A percentile compares a stretch with the other conserved stretches of the same genome.
phyloP scores from a whole-genome alignment of 2,329 filamentous ascomycete species.

The Zasmidium citrigriseum region DNA sequence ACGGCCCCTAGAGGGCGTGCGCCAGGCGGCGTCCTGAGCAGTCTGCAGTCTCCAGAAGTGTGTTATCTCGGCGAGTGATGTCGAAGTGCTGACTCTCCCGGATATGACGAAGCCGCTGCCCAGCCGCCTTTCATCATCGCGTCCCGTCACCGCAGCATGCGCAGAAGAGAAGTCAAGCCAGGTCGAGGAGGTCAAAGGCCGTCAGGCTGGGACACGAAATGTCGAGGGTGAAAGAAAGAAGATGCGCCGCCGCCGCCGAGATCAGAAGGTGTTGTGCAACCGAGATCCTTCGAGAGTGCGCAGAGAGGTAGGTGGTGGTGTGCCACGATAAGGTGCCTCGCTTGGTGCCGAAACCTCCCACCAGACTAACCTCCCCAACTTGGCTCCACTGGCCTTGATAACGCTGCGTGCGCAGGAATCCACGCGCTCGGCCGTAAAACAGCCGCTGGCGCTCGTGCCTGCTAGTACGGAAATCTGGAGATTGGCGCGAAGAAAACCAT shows the following conservation, averaged over 20 bases:
- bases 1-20: conserved; percentile 20
- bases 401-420: not conserved
- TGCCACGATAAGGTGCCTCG: conserved; percentile 10
- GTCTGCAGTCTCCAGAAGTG: not conserved
- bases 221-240: not conserved
- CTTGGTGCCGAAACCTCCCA: conserved; percentile 1
- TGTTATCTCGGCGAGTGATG: conserved; percentile 4
- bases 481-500: not conserved
- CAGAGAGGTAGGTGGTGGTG: not conserved
- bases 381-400: conserved; percentile 5
- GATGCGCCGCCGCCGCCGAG: not conserved
- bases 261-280: conserved; percentile 5
- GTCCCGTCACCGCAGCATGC: not conserved
- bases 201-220: not conserved
- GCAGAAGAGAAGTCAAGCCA: not conserved
- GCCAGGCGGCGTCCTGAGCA: conserved; percentile 7
- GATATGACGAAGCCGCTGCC: conserved; percentile 4
- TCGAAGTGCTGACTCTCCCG: conserved; percentile 4
- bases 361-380: not conserved
- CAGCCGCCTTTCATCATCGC: conserved; percentile 1
- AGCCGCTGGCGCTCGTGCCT: not conserved
- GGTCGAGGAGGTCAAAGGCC: not conserved
- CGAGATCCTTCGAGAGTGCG: conserved; percentile 4
- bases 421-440: conserved; percentile 1
- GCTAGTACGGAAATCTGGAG: not conserved